phyloP scores from a whole-genome alignment of 768 basidiomycete species.

The Amylocystis lapponica region DNA sequence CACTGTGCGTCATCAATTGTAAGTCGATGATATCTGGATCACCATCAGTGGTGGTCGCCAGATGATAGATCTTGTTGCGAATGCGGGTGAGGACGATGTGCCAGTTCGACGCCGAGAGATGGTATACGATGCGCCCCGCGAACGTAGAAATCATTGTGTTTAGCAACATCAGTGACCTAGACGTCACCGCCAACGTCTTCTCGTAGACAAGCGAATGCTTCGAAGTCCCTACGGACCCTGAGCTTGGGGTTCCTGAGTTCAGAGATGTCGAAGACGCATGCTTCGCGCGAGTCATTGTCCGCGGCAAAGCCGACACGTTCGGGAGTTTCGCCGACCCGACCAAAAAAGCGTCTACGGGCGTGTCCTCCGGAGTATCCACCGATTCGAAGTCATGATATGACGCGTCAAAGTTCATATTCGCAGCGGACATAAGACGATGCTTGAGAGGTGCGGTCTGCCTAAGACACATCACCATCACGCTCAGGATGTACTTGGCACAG shows the following conservation, averaged over 20 bases:
- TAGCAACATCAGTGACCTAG: constrained; percentile 32
- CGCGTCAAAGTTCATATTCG: constrained; percentile 55
- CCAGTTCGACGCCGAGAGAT: constrained; percentile 89
- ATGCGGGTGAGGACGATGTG: constrained; percentile 65
- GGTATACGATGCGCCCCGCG: constrained; percentile 76
- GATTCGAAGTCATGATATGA: constrained; percentile 70
- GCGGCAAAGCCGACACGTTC: constrained; percentile 9
- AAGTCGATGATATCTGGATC: constrained; percentile 69
- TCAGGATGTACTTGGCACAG: constrained; percentile 75
- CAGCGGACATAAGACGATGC: constrained; percentile 49
- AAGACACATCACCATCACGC: constrained; percentile 78
- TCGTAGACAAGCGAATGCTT: constrained; percentile 19
- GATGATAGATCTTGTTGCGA: constrained; percentile 58
- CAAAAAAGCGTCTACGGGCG: constrained; percentile 7
- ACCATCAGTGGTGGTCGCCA: constrained; percentile 49
- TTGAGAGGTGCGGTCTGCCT: constrained; percentile 62
- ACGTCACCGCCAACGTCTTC: constrained; percentile 23
- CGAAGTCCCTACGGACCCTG: constrained; percentile 1
- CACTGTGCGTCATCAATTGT: constrained; percentile 70
- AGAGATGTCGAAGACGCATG: constrained; percentile 13
- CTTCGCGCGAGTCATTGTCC: constrained; percentile 11
- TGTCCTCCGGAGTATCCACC: constrained; percentile 29
- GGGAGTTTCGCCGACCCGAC: constrained; percentile 12
- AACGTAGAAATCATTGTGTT: constrained; percentile 63
- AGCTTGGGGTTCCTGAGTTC: constrained; percentile 11